Evolutionary conservation across 441 rosid genomes (phyloP).

Genomic region (Populus hybrid): DNA sequence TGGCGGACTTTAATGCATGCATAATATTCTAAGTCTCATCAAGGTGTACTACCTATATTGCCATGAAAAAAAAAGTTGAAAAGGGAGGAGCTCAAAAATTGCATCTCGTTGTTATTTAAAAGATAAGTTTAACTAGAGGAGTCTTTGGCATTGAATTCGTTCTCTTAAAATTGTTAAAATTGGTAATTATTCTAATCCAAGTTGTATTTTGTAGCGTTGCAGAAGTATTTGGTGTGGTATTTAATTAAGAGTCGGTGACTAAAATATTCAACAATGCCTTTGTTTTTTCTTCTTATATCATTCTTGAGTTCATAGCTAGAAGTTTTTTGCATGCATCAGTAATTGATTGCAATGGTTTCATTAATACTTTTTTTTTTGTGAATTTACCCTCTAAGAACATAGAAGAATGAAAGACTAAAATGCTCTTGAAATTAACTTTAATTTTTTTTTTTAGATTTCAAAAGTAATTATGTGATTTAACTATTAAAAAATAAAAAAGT

Average conservation of each 20-base stretch:
- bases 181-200: neutral
- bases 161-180: too few relatives aligned
- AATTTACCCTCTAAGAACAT: neutral
- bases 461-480: too few relatives aligned
- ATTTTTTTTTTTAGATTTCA: too few relatives aligned
- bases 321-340: neutral
- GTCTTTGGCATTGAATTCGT: neutral
- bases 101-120: neutral
- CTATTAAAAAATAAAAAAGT: too few relatives aligned
- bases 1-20: neutral
- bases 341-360: neutral
- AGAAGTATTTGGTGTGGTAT: neutral
- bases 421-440: too few relatives aligned
- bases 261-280: neutral
- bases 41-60: too few relatives aligned
- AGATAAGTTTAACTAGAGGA: neutral
- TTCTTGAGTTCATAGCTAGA: neutral
- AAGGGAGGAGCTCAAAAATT: neutral
- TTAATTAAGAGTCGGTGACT: neutral
- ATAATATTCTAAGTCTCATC: too few relatives aligned
- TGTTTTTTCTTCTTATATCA: too few relatives aligned
- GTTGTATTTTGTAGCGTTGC: too few relatives aligned
- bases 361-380: neutral
- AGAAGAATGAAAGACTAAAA: too few relatives aligned
- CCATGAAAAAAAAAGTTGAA: too few relatives aligned